Conservation (phyloP, 805 yeast species). For the Candida multigemmis region DNA sequence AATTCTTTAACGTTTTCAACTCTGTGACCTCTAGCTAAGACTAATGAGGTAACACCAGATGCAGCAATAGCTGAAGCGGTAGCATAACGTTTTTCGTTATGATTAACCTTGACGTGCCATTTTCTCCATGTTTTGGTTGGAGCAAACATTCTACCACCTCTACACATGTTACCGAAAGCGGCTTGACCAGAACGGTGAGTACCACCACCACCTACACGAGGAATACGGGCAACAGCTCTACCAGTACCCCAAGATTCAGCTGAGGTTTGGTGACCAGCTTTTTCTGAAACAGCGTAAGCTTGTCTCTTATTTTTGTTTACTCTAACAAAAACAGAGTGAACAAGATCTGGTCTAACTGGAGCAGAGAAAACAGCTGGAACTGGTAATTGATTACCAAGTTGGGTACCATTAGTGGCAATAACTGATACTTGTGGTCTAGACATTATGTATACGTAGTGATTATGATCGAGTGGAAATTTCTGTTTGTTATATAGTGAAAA, state of each 20-base stretch:
- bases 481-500: slow-evolving; percentile 4
- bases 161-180: slow-evolving; percentile 99
- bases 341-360: slow-evolving; percentile 99
- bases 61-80: slow-evolving; percentile 99
- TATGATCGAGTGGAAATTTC: slow-evolving; percentile 10
- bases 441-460: slow-evolving; percentile 9
- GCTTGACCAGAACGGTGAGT: slow-evolving; percentile 99
- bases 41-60: slow-evolving; percentile 95
- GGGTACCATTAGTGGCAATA: slow-evolving; percentile 79
- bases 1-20: slow-evolving; percentile 97
- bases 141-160: slow-evolving; percentile 99
- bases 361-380: slow-evolving; percentile 99
- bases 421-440: slow-evolving; percentile 96
- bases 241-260: slow-evolving; percentile 99
- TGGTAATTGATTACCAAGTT: slow-evolving; percentile 75
- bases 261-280: slow-evolving; percentile 99
- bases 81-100: slow-evolving; percentile 99
- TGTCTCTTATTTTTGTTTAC: slow-evolving; percentile 99
- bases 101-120: slow-evolving; percentile 99
- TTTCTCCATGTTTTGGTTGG: slow-evolving; percentile 99
- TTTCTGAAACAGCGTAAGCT: slow-evolving; percentile 98
- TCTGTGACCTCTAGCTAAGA: slow-evolving; percentile 99
- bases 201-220: slow-evolving; percentile 99
- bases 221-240: slow-evolving; percentile 99
- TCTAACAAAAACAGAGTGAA: slow-evolving; percentile 97